These are phyloP conservation scores for Umbellularia californica DNA, from an alignment of 164 flowering plant species.

Conservation along the genomic window DNA sequence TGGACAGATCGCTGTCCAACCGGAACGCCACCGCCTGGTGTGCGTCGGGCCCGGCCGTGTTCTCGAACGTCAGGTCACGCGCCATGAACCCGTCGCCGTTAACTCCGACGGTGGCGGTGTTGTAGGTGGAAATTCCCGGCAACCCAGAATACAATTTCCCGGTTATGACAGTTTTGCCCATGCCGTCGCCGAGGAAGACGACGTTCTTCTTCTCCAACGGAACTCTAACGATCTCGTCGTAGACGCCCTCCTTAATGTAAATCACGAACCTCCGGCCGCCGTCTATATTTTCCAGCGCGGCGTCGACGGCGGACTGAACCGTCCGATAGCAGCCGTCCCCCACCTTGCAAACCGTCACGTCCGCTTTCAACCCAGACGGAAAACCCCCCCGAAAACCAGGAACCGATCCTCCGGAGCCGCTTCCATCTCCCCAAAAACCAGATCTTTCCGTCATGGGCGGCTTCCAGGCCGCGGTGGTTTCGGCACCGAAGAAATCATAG, in stretches of 20 bases:
- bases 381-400: slow-evolving; percentile 35
- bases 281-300: slow-evolving; percentile 48
- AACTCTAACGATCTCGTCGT: slow-evolving; percentile 69
- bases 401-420: slow-evolving; percentile 31
- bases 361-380: slow-evolving; percentile 17
- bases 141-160: slow-evolving; percentile 49
- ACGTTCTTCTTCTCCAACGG: slow-evolving; percentile 66
- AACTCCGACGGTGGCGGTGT: slow-evolving; percentile 57
- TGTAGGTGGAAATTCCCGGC: slow-evolving; percentile 63
- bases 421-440: slow-evolving; percentile 63
- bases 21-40: slow-evolving; percentile 24
- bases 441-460: slow-evolving; percentile 81
- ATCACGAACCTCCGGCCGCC: slow-evolving; percentile 47
- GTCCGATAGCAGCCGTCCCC: slow-evolving; percentile 39
- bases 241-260: slow-evolving; percentile 60
- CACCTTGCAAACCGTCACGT: slow-evolving; percentile 70
- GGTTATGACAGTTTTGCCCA: slow-evolving; percentile 85
- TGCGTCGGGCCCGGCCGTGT: slow-evolving; percentile 18
- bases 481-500: slow-evolving; percentile 46
- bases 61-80: slow-evolving; percentile 14
- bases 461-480: slow-evolving; percentile 41
- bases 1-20: slow-evolving; percentile 12
- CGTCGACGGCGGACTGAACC: slow-evolving; percentile 77
- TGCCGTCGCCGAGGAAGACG: slow-evolving; percentile 86
- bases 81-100: slow-evolving; percentile 26